Base-by-base conservation (phyloP, 2,329 filamentous ascomycete species). In the Colletotrichum neosansevieriae region DNA sequence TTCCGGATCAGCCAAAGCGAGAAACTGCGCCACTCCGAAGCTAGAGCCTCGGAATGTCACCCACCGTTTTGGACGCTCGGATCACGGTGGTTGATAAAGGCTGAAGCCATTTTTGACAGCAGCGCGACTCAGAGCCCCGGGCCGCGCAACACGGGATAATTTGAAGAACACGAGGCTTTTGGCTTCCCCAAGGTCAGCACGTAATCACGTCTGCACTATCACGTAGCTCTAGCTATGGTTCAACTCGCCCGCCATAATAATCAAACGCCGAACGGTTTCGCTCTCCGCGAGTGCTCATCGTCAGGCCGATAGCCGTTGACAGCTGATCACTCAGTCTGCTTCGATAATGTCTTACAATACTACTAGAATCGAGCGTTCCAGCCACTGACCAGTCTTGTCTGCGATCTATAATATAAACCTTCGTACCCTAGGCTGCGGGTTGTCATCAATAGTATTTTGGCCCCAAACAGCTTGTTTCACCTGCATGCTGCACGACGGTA, bases 11-110 rank as follows among this genome's bases (percentile, higher is more conserved):
- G 9, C 47, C 66, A 69, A 60, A 66, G 66, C 61, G n/a, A n/a
- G n/a, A 56, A 47, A 56, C 61, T 65, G 66, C 66, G 66, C 66
- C 66, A 65, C 66, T 45, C 66, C 61, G 61, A 66, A 36, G 66
- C 49, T 44, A 54, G 42, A 57, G 38, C 61, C 54, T 69, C 56
- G 54, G 49, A 60, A 65, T 65, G 42, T 47, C 54, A 56, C 61
- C 47, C 65, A 40, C 47, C 38, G 44, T 45, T 32, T 44, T 32
- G 51, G 59, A 34, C 51, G 51, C 59, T 53, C 44, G 49, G 42
- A 45, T 53, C 53, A 57, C 40, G 11, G 19, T 47, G 38, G 12
- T 40, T 36, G 36, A 49, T 38, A 45, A 36, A 67, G 45, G 51
- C 60, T 63, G 60, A 64, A 67, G 60, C 45, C 53, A 56, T 44